Evolutionary conservation across 2,329 filamentous ascomycete genomes (phyloP).

Genomic region (Colletotrichum viniferum): DNA sequence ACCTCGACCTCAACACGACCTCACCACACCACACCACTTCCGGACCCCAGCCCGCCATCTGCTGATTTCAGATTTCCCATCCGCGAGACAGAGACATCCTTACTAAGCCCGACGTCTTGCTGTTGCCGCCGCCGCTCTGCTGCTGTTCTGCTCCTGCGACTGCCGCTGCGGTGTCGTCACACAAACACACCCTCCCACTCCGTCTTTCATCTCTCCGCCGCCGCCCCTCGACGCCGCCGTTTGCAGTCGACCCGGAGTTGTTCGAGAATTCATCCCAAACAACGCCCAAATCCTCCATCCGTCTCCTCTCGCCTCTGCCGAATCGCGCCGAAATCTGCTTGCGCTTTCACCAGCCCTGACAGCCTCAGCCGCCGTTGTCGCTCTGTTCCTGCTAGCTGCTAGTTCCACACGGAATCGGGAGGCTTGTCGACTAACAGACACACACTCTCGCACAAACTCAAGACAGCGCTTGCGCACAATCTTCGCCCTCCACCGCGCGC

Average conservation of each 20-base stretch:
- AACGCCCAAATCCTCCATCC: neutral
- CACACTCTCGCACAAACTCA: neutral
- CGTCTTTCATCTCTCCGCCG: neutral
- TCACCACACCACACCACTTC: slow-evolving; percentile 9
- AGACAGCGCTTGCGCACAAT: neutral
- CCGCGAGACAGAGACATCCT: neutral
- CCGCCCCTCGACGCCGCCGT: slow-evolving; percentile 4
- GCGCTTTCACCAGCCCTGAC: slow-evolving; percentile 5
- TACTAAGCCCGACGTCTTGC: slow-evolving; percentile 3
- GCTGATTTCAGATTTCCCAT: neutral
- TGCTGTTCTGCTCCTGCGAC: neutral
- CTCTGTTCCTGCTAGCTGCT: neutral
- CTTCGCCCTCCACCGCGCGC: neutral
- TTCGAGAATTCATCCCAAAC: slow-evolving; percentile 1
- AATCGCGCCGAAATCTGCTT: neutral
- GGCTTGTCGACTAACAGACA: slow-evolving; percentile 1
- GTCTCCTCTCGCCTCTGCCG: neutral
- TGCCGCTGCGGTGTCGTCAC: neutral
- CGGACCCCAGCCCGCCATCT: neutral
- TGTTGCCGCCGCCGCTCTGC: neutral
- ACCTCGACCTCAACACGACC: neutral
- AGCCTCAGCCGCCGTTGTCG: slow-evolving; percentile 8
- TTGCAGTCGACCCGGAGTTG: slow-evolving; percentile 11
- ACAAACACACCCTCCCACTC: neutral
- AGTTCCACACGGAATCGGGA: neutral